Evolutionary conservation across 2,329 filamentous ascomycete species (phyloP), one percentile per base, ranked within the genome.

Genomic region (Nigrograna mackinnonii): DNA sequence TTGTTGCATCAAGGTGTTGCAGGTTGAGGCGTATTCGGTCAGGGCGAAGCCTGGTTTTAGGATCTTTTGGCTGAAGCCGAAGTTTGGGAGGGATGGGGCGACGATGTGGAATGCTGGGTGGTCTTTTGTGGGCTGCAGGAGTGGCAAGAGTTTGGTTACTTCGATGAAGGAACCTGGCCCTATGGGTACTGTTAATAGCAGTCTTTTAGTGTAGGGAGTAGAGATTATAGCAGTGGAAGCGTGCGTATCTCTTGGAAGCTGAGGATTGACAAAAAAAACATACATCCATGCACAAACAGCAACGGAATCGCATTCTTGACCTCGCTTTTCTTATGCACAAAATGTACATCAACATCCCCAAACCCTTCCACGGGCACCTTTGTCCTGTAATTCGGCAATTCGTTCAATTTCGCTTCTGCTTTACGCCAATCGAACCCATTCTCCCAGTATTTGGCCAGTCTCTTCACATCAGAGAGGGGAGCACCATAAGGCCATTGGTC

Each of bases 161-260:
- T 89, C 85, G 35, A 86, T 60, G 58, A 87, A 88, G 49, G 79
- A 84, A 1, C 86, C 86, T 0, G 86, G 86, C 80, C 82, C 56
- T 74, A 35, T n/a, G 9, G 13, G 33, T 13, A 6, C 39, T 3
- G 34, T 35, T 12, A 34, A 9, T 32, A 18, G 9, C 31, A 34
- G 16, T 34, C 16, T 18, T 34, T 34, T 13, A 13, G 24, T 3
- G 14, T 28, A n/a, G n/a, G n/a, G n/a, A n/a, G n/a, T n/a, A n/a
- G n/a, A n/a, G n/a, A n/a, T n/a, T n/a, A n/a, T n/a, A n/a, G n/a
- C n/a, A n/a, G n/a, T n/a, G n/a, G n/a, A n/a, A n/a, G n/a, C n/a
- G n/a, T n/a, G n/a, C n/a, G n/a, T n/a, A n/a, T n/a, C n/a, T n/a
- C n/a, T n/a, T n/a, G n/a, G n/a, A n/a, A n/a, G n/a, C n/a, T n/a